Evolutionary conservation across 768 basidiomycete genomes (phyloP), one percentile per base, ranked within the genome.

Genomic region (Trametes villosa): DNA sequence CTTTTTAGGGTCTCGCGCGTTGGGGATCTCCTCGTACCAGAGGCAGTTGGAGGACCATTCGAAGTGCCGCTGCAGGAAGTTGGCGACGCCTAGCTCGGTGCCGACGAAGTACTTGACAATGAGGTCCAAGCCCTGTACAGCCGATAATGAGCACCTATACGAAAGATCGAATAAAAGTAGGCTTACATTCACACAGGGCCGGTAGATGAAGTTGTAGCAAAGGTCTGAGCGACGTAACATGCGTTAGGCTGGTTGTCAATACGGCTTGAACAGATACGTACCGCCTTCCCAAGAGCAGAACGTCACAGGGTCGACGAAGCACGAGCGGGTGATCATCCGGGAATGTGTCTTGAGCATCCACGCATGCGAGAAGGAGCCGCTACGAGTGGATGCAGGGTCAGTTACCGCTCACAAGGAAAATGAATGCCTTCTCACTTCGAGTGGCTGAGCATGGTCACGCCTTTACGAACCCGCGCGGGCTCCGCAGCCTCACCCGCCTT

Each of bases 221-320:
- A 96, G 86, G 73, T 94, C 93, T 90, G 67, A 22, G 27, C 45
- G 48, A 13, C 52, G 18, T 18, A 18, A 9, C 15, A 27, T 49
- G 42, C 50, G 54, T 51, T 29, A 40, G 31, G 31, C 40, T 6
- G 30, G 11, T 45, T 13, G 33, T 18, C 3, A 38, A 15, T 11
- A 9, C 13, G 4, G 53, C 9, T 34, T 26, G 8, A 9, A 53
- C 15, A 9, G 20, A 6, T 38, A 79, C 83, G 60, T 67, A 89
- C 91, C 89, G 60, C 94, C 94, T 82, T 97, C 95, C 94, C 94
- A 98, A 7, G 89, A 86, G 72, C 93, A 95, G 73, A 95, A 93
- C 0, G 89, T 85, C 29, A 91, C 89, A 9, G 96, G 94, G 69
- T 98, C 96, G 31, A 95, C 88, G 68, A 97, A 94, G 70, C 92